These are phyloP conservation scores for Euclidium syriacum DNA, from an alignment of 345 rosid genomes.

Conservation along the genomic window DNA sequence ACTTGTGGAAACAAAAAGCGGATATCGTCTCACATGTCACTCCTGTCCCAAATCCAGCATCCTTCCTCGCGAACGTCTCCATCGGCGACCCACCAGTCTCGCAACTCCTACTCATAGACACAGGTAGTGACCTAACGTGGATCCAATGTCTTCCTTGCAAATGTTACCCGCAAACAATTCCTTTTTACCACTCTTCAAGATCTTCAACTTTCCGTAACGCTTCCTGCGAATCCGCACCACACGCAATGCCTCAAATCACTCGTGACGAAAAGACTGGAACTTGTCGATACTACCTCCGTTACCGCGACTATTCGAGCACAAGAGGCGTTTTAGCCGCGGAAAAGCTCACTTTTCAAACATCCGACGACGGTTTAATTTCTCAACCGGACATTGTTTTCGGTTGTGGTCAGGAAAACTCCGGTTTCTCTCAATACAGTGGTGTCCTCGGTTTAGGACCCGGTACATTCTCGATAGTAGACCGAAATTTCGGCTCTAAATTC, in stretches of 20 bases:
- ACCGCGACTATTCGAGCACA: constrained; percentile 21
- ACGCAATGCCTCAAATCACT: constrained; percentile 15
- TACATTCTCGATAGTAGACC: constrained; percentile 26
- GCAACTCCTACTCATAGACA: constrained; percentile 25
- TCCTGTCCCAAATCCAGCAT: constrained; percentile 8
- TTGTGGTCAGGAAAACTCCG: constrained; percentile 29
- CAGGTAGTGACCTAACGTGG: constrained; percentile 34
- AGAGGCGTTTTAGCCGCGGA: constrained; percentile 23
- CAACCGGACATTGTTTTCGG: constrained; percentile 3
- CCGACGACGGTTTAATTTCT: constrained; percentile 22
- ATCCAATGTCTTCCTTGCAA: constrained; percentile 31
- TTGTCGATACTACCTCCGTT: constrained; percentile 12
- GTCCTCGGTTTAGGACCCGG: constrained; percentile 34
- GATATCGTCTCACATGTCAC: constrained; percentile 21
- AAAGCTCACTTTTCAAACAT: constrained; percentile 27
- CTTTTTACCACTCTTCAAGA: constrained; percentile 19
- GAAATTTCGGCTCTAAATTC: constrained; percentile 21
- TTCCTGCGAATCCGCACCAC: constrained; percentile 19
- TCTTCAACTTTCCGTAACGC: constrained; percentile 29
- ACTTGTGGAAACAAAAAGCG: not conserved
- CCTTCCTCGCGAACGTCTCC: constrained; percentile 27
- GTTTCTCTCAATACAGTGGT: constrained; percentile 17
- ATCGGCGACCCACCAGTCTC: constrained; percentile 24
- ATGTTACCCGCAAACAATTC: constrained; percentile 21
- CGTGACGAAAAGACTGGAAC: constrained; percentile 9